Percentiles rank a stretch among this genome's conserved stretches.
phyloP scores from a whole-genome alignment of 1,284 basidiomycete species.

The Macrocystidia cucumis region DNA sequence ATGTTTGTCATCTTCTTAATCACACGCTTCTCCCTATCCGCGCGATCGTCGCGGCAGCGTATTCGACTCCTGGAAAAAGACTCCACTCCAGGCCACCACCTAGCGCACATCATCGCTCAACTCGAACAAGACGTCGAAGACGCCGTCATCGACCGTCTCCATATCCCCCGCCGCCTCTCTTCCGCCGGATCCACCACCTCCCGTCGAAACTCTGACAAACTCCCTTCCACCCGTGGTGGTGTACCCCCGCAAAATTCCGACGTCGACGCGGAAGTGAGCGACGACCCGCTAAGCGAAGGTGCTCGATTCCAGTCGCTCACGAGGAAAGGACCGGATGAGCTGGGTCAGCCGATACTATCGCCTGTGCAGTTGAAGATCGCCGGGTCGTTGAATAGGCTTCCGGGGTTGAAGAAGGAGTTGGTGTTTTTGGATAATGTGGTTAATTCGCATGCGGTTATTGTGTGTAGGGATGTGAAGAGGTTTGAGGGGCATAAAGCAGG shows the following conservation, averaged over 20 bases:
- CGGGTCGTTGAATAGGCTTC: slow-evolving; percentile 54
- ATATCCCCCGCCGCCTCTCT: slow-evolving; percentile 18
- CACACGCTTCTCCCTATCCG: slow-evolving; percentile 43
- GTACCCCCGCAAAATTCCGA: slow-evolving; percentile 8
- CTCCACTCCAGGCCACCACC: slow-evolving; percentile 28
- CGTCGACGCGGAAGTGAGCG: no score
- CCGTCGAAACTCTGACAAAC: background rate
- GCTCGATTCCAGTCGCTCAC: no score
- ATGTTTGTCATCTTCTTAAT: slow-evolving; percentile 40
- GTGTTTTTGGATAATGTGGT: slow-evolving; percentile 49
- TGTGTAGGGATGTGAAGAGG: slow-evolving; percentile 54
- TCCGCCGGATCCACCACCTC: slow-evolving; percentile 3
- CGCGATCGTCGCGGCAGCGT: slow-evolving; percentile 48
- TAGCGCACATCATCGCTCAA: slow-evolving; percentile 45
- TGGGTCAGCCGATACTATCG: slow-evolving; percentile 47
- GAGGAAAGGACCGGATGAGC: slow-evolving; percentile 11
- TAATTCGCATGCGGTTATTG: slow-evolving; percentile 65
- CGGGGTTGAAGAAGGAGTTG: slow-evolving; percentile 60
- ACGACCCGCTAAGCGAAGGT: no score
- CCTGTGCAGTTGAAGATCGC: slow-evolving; percentile 45
- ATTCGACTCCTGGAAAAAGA: slow-evolving; percentile 53
- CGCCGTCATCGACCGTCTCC: slow-evolving; percentile 38
- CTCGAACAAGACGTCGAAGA: slow-evolving; percentile 55
- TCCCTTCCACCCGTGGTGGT: background rate
- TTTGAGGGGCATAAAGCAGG: slow-evolving; percentile 53